phyloP scores from a whole-genome alignment of 139 green algal genomes.

The Chlamydomonas incerta region DNA sequence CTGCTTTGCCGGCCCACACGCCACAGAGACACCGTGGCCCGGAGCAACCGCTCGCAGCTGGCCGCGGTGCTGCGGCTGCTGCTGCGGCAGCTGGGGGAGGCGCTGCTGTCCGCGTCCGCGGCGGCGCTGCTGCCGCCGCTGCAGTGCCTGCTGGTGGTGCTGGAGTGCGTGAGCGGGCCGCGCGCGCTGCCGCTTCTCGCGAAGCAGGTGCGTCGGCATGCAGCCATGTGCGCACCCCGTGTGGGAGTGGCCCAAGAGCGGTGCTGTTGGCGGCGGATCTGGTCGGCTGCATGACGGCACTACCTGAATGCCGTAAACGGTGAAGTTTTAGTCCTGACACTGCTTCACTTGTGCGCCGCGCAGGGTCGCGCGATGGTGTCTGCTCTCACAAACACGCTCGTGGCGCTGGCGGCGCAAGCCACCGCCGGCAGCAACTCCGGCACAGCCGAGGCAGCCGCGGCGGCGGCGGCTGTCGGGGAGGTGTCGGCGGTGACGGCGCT shows the following conservation, averaged over 20 bases:
- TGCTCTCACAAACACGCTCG: background rate
- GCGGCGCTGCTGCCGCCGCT: slow-evolving; percentile 5
- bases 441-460: background rate
- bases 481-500: background rate
- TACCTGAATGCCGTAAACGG: too few relatives aligned
- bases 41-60: slow-evolving; percentile 11
- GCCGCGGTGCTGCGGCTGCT: background rate
- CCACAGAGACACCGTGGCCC: background rate
- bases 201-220: background rate
- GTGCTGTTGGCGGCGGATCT: too few relatives aligned
- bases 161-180: slow-evolving; percentile 17
- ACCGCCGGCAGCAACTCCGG: background rate
- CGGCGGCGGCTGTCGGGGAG: background rate
- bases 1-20: too few relatives aligned
- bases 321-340: too few relatives aligned
- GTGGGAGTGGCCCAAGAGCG: too few relatives aligned
- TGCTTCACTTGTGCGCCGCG: too few relatives aligned
- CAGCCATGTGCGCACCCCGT: too few relatives aligned
- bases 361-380: background rate
- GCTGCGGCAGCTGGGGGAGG: background rate
- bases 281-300: too few relatives aligned
- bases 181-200: background rate
- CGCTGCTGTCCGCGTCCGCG: too few relatives aligned
- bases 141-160: slow-evolving; percentile 24
- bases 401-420: background rate